phyloP scores from a whole-genome alignment of 768 basidiomycete genomes.

The Suillus bovinus region DNA sequence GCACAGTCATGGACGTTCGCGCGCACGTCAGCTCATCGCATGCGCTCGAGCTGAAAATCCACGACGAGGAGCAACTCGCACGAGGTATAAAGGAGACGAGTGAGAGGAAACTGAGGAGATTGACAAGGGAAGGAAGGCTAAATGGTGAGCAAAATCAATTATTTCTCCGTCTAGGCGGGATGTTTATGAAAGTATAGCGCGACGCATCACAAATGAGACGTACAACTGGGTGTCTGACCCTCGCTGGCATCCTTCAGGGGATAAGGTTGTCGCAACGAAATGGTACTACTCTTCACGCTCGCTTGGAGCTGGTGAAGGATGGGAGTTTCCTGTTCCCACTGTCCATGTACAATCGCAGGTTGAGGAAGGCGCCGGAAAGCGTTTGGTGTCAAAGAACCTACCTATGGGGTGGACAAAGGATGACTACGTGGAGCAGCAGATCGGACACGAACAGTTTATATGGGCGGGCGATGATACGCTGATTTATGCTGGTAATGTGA shows the following conservation, averaged over 20 bases:
- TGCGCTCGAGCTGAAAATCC: conserved; percentile 33
- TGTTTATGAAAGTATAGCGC: conserved; percentile 28
- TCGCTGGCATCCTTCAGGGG: conserved; percentile 68
- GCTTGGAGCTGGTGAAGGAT: conserved; percentile 72
- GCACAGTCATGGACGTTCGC: conserved; percentile 57
- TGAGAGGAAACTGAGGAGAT: conserved; percentile 46
- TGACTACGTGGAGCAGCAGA: conserved; percentile 67
- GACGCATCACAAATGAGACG: conserved; percentile 69
- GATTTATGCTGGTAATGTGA: conserved; percentile 67
- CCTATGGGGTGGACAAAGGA: conserved; percentile 62
- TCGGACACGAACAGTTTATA: conserved; percentile 71
- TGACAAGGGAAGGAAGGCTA: conserved; percentile 58
- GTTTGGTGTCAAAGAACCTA: conserved; percentile 55
- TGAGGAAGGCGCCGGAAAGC: conserved; percentile 45
- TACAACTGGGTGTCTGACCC: conserved; percentile 71
- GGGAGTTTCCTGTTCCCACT: conserved; percentile 59
- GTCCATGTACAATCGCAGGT: conserved; percentile 20
- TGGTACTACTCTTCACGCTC: conserved; percentile 71
- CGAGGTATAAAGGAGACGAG: conserved; percentile 52
- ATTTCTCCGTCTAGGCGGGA: conserved; percentile 4
- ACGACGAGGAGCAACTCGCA: conserved; percentile 49
- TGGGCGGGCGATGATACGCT: conserved; percentile 59
- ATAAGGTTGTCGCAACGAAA: conserved; percentile 69
- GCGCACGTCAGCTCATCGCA: conserved; percentile 34
- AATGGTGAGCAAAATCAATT: conserved; percentile 33